Evolutionary conservation across 257 asterid genomes (phyloP).

Genomic region (Solanum chiquidenum): DNA sequence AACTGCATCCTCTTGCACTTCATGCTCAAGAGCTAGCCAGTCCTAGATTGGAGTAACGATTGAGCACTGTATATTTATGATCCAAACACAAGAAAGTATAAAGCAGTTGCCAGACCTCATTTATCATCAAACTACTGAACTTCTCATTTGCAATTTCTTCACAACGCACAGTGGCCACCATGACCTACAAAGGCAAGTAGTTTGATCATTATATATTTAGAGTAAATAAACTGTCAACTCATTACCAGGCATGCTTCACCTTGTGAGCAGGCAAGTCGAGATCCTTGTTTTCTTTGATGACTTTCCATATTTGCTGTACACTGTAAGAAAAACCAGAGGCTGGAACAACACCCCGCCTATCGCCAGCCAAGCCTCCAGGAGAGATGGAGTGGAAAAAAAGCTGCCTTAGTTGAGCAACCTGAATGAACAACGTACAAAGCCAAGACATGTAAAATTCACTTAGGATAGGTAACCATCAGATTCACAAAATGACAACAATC

Average conservation of each 20-base stretch:
- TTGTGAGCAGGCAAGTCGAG: constrained; percentile 56
- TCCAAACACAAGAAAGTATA: constrained; percentile 4
- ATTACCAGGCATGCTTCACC: constrained; percentile 8
- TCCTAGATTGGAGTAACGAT: constrained; percentile 17
- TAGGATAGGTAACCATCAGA: neutral
- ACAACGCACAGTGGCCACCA: constrained; percentile 58
- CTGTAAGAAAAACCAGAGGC: constrained; percentile 47
- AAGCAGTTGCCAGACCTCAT: constrained; percentile 14
- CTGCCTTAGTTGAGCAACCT: constrained; percentile 48
- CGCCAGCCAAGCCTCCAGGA: constrained; percentile 55
- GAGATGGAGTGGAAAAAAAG: constrained; percentile 36
- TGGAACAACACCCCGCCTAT: constrained; percentile 45
- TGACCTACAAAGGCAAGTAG: constrained; percentile 21
- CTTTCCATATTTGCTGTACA: constrained; percentile 40
- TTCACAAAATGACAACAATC: neutral
- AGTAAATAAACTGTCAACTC: neutral
- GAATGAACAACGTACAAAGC: neutral
- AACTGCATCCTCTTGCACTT: constrained; percentile 29
- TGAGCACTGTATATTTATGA: neutral
- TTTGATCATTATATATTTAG: neutral
- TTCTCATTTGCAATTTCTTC: constrained; percentile 50
- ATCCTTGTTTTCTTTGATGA: constrained; percentile 49
- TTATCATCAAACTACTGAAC: constrained; percentile 23
- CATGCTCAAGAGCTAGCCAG: constrained; percentile 34
- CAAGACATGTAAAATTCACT: neutral